phyloP scores from a whole-genome alignment of 2,329 filamentous ascomycete genomes.

The Neofusicoccum kwambonambiense region DNA sequence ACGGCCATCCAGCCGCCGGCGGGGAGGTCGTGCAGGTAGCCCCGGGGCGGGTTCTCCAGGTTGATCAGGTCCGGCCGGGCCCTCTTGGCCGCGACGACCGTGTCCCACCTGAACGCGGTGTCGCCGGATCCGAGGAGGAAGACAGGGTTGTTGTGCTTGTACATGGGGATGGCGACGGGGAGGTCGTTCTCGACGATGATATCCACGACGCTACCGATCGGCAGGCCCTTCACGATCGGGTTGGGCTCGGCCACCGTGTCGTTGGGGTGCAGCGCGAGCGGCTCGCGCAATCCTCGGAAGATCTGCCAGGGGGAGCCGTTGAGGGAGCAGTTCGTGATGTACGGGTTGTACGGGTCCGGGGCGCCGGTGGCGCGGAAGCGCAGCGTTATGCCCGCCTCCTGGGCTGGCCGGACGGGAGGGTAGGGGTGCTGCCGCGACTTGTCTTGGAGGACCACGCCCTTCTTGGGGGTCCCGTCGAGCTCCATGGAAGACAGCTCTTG shows the following conservation, averaged over 20 bases:
- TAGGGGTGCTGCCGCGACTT: slow-evolving; percentile 20
- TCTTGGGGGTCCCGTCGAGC: slow-evolving; percentile 20
- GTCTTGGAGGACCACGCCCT: slow-evolving; percentile 11
- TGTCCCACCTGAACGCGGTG: slow-evolving; percentile 17
- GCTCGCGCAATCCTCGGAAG: slow-evolving; percentile 21
- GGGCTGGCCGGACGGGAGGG: slow-evolving; percentile 16
- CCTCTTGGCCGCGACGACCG: slow-evolving; percentile 17
- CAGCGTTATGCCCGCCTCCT: slow-evolving; percentile 20
- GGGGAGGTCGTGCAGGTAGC: slow-evolving; percentile 23
- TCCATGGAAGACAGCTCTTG: slow-evolving; percentile 18
- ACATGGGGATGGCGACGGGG: slow-evolving; percentile 20
- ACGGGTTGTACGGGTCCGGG: slow-evolving; percentile 23
- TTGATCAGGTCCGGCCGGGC: slow-evolving; percentile 17
- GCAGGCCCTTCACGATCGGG: slow-evolving; percentile 20
- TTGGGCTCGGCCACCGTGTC: slow-evolving; percentile 20
- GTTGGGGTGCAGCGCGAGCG: slow-evolving; percentile 20
- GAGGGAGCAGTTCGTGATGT: slow-evolving; percentile 23
- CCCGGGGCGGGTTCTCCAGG: slow-evolving; percentile 19
- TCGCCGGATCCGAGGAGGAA: slow-evolving; percentile 21
- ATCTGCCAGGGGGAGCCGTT: slow-evolving; percentile 23
- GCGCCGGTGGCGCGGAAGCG: slow-evolving; percentile 23
- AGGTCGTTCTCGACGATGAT: slow-evolving; percentile 23
- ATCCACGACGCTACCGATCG: slow-evolving; percentile 22
- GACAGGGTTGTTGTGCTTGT: slow-evolving; percentile 23
- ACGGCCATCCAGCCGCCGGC: slow-evolving; percentile 22